phyloP scores from a whole-genome alignment of 495 filamentous ascomycete genomes.

The Penicillium roqueforti region DNA sequence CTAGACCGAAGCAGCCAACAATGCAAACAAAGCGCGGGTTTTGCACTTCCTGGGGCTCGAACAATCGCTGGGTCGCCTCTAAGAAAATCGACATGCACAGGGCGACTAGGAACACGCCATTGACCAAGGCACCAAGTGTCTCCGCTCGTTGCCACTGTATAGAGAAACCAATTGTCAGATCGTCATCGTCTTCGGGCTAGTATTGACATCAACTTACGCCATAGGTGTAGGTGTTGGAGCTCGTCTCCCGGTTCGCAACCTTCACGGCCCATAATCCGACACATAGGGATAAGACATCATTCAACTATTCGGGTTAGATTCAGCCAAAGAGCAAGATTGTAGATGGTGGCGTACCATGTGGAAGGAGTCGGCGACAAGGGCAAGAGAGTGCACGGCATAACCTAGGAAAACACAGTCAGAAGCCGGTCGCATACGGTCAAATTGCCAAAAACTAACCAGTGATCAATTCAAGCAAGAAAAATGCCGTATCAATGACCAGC shows the following conservation, averaged over 20 bases:
- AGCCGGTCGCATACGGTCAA: background rate
- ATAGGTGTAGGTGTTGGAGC: slow-evolving; percentile 87
- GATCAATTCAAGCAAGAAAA: slow-evolving; percentile 85
- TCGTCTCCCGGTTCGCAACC: slow-evolving; percentile 70
- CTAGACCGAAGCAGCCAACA: slow-evolving; percentile 81
- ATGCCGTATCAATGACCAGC: slow-evolving; percentile 80
- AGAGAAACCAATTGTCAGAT: slow-evolving; percentile 29
- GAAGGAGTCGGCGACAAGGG: slow-evolving; percentile 93
- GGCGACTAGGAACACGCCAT: slow-evolving; percentile 94
- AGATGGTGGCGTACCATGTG: slow-evolving; percentile 70
- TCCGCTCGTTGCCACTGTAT: slow-evolving; percentile 92
- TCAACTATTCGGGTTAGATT: slow-evolving; percentile 49
- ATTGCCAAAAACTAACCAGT: slow-evolving; percentile 49
- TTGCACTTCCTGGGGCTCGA: slow-evolving; percentile 80
- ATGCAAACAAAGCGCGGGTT: slow-evolving; percentile 81
- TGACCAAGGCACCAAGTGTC: slow-evolving; percentile 90
- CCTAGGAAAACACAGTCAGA: slow-evolving; percentile 41
- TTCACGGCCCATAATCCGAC: slow-evolving; percentile 96
- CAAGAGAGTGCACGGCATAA: slow-evolving; percentile 82
- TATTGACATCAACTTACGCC: slow-evolving; percentile 56
- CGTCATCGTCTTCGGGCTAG: slow-evolving; percentile 6
- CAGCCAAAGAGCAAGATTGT: background rate
- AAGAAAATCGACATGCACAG: slow-evolving; percentile 93
- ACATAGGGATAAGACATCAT: slow-evolving; percentile 89
- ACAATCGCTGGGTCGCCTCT: slow-evolving; percentile 83